Conservation (phyloP, 768 basidiomycete genomes). For the Auriculariales sp. region DNA sequence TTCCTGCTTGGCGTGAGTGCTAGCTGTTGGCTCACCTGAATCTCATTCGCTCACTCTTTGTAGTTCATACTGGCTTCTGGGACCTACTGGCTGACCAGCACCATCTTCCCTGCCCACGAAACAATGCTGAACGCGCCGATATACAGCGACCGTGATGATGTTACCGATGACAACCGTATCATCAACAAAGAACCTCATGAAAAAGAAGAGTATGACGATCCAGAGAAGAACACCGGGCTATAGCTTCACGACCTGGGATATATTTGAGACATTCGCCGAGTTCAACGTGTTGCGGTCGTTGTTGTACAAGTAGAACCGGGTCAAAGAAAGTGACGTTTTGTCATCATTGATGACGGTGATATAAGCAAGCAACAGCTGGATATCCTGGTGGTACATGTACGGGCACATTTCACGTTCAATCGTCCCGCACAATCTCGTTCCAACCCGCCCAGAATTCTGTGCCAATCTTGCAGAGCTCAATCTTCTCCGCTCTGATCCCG, state of each 20-base stretch:
- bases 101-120: conserved; percentile 23
- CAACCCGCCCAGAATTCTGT: conserved; percentile 57
- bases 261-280: no score
- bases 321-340: no score
- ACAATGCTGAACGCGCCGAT: conserved; percentile 20
- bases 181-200: background rate
- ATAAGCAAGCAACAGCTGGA: no score
- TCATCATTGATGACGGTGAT: no score
- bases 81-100: conserved; percentile 20
- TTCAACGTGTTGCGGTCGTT: no score
- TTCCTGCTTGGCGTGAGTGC: conserved; percentile 60
- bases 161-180: background rate
- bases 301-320: no score
- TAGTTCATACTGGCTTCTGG: conserved; percentile 21
- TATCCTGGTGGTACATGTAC: no score
- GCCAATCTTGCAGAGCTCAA: conserved; percentile 51
- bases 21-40: background rate
- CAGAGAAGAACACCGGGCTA: no score
- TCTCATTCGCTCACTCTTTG: conserved; percentile 4
- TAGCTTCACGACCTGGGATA: no score
- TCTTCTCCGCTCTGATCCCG: conserved; percentile 60
- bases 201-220: background rate
- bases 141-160: background rate
- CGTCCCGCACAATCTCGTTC: conserved; percentile 48
- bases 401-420: no score